A percentile compares a stretch with the other conserved stretches of the same genome.
Evolutionary conservation across 1,139 yeast genomes (phyloP).

Genomic region (Arxiozyma heterogenica): DNA sequence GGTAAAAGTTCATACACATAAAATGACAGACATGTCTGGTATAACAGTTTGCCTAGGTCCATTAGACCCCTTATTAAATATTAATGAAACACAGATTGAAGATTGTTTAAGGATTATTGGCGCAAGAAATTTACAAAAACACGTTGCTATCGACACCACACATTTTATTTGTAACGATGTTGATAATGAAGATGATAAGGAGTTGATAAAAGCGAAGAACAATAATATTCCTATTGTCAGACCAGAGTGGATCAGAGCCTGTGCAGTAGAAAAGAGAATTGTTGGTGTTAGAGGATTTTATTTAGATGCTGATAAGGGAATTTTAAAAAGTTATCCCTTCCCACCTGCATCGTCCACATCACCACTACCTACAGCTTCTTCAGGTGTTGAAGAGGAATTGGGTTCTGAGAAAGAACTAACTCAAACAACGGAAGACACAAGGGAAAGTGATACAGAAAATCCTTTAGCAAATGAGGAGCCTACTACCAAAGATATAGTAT

Average conservation of each 20-base stretch:
- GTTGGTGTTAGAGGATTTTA: slow-evolving; percentile 89
- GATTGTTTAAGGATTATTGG: slow-evolving; percentile 61
- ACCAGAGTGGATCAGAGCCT: slow-evolving; percentile 96
- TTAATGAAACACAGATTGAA: slow-evolving; percentile 53
- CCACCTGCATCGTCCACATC: slow-evolving; percentile 16
- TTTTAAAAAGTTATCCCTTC: slow-evolving; percentile 29
- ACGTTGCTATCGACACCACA: slow-evolving; percentile 83
- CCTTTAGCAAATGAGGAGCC: neutral
- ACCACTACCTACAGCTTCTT: slow-evolving; percentile 1
- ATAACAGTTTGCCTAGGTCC: slow-evolving; percentile 88
- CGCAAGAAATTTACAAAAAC: slow-evolving; percentile 68
- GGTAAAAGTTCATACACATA: slow-evolving; percentile 72
- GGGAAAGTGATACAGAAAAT: neutral
- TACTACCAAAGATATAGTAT: slow-evolving; percentile 9
- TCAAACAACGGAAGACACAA: neutral
- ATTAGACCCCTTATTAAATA: slow-evolving; percentile 51
- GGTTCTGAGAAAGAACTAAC: neutral
- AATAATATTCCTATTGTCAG: slow-evolving; percentile 88
- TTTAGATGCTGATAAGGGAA: slow-evolving; percentile 37
- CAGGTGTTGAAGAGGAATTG: neutral
- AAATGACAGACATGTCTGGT: slow-evolving; percentile 93
- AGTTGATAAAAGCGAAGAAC: slow-evolving; percentile 61
- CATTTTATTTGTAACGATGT: slow-evolving; percentile 39
- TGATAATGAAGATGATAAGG: slow-evolving; percentile 11
- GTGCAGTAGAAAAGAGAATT: slow-evolving; percentile 79